Evolutionary conservation across 495 filamentous ascomycete species (phyloP).

Genomic region (Gamarada debralockiae): DNA sequence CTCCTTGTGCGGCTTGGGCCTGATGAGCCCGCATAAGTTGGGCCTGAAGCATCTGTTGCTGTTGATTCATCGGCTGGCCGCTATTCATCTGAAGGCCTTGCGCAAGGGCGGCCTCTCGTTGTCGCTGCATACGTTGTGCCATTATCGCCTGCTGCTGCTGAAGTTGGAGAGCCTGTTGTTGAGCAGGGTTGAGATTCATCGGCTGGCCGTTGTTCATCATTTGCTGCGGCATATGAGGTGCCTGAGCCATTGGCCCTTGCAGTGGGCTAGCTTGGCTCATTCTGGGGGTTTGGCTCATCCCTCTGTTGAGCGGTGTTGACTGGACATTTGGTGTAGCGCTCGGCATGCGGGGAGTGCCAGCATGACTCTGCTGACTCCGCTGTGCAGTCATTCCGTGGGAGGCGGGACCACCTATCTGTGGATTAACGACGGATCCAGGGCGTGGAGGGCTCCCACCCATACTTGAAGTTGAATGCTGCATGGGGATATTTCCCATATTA

Average conservation of each 20-base stretch:
- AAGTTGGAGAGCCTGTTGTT: slow-evolving; percentile 32
- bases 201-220: slow-evolving; percentile 35
- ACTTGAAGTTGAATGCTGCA: slow-evolving; percentile 76
- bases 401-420: slow-evolving; percentile 57
- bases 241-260: slow-evolving; percentile 53
- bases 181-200: slow-evolving; percentile 3
- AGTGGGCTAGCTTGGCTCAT: slow-evolving; percentile 69
- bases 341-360: slow-evolving; percentile 78
- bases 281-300: slow-evolving; percentile 65
- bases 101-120: slow-evolving; percentile 23
- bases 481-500: slow-evolving; percentile 58
- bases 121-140: slow-evolving; percentile 28
- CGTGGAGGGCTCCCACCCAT: slow-evolving; percentile 75
- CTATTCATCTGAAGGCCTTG: slow-evolving; percentile 21
- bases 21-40: slow-evolving; percentile 24
- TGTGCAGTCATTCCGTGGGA: slow-evolving; percentile 70
- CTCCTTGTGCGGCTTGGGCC: slow-evolving; percentile 20
- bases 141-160: slow-evolving; percentile 27
- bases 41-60: slow-evolving; percentile 26
- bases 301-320: slow-evolving; percentile 65
- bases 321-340: slow-evolving; percentile 79
- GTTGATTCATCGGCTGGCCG: slow-evolving; percentile 26
- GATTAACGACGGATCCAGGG: slow-evolving; percentile 71
- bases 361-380: slow-evolving; percentile 75
- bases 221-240: slow-evolving; percentile 46